Evolutionary conservation across 768 basidiomycete species (phyloP).

Genomic region (Boletus rufocinnamomeus): DNA sequence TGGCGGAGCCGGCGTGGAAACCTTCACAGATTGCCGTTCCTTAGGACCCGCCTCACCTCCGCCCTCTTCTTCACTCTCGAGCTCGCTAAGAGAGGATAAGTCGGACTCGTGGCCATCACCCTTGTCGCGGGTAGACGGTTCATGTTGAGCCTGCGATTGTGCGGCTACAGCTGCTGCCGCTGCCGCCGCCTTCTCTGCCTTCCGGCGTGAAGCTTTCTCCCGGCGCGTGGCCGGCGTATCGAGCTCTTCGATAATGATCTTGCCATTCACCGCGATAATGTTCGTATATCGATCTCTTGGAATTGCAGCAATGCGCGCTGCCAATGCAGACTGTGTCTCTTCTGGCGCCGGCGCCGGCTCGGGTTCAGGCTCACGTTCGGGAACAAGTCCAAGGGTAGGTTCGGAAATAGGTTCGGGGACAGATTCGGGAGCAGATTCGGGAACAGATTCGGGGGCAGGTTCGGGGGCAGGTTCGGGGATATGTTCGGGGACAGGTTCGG

Average conservation of each 20-base stretch:
- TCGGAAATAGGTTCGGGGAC: neutral
- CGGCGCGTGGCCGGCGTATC: slow-evolving; percentile 71
- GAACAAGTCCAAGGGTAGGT: neutral
- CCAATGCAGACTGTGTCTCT: slow-evolving; percentile 20
- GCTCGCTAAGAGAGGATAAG: slow-evolving; percentile 48
- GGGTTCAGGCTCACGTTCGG: neutral
- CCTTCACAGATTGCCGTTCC: slow-evolving; percentile 5
- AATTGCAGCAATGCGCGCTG: slow-evolving; percentile 31
- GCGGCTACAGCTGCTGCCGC: slow-evolving; percentile 28
- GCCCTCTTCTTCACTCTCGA: slow-evolving; percentile 36
- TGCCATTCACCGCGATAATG: slow-evolving; percentile 42
- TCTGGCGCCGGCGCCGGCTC: neutral
- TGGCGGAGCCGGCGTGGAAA: slow-evolving; percentile 3
- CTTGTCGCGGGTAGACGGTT: slow-evolving; percentile 4
- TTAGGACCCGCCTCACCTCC: slow-evolving; percentile 8
- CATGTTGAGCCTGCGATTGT: slow-evolving; percentile 1
- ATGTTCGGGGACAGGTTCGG: neutral
- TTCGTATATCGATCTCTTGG: slow-evolving; percentile 34
- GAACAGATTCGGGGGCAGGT: neutral
- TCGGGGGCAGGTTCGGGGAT: neutral
- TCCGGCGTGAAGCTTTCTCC: slow-evolving; percentile 53
- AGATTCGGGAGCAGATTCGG: neutral
- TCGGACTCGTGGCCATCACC: slow-evolving; percentile 40
- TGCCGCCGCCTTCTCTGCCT: slow-evolving; percentile 39
- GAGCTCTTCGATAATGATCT: slow-evolving; percentile 66